Percentiles rank a stretch among this genome's conserved stretches.
Evolutionary conservation across 441 rosid genomes (phyloP).

Genomic region (Gossypium schwendimanii): DNA sequence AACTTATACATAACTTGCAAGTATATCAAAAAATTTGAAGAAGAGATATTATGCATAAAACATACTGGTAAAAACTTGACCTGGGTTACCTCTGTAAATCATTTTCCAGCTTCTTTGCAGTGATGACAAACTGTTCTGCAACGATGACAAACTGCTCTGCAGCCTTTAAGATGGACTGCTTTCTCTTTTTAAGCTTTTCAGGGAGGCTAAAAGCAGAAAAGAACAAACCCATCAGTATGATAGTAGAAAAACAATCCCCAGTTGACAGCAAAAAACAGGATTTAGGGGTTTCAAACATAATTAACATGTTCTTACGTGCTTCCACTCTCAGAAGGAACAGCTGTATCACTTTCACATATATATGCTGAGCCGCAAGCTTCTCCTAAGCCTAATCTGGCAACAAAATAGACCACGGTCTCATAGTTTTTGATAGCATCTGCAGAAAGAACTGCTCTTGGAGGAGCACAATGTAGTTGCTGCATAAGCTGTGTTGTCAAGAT

Average conservation of each 20-base stretch:
- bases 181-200: constrained; percentile 33
- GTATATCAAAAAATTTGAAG: not conserved
- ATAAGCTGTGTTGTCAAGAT: constrained; percentile 66
- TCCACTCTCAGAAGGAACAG: constrained; percentile 23
- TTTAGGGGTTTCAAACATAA: constrained; percentile 1
- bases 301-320: constrained; percentile 41
- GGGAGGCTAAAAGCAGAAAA: constrained; percentile 30
- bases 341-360: constrained; percentile 25
- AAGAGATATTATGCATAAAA: not conserved
- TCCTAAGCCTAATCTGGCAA: constrained; percentile 56
- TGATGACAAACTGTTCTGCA: constrained; percentile 49
- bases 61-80: not conserved
- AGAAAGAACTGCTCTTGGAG: constrained; percentile 36
- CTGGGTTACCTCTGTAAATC: constrained; percentile 42
- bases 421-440: constrained; percentile 40
- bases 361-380: constrained; percentile 53
- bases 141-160: constrained; percentile 49
- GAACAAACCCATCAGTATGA: not conserved
- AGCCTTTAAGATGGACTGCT: constrained; percentile 32
- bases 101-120: constrained; percentile 55
- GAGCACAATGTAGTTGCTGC: constrained; percentile 61
- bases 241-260: not conserved
- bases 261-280: not conserved
- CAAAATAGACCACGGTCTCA: constrained; percentile 44
- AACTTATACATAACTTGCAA: not conserved